Evolutionary conservation across 1,139 yeast species (phyloP).

Genomic region (Nadsonia commutata): DNA sequence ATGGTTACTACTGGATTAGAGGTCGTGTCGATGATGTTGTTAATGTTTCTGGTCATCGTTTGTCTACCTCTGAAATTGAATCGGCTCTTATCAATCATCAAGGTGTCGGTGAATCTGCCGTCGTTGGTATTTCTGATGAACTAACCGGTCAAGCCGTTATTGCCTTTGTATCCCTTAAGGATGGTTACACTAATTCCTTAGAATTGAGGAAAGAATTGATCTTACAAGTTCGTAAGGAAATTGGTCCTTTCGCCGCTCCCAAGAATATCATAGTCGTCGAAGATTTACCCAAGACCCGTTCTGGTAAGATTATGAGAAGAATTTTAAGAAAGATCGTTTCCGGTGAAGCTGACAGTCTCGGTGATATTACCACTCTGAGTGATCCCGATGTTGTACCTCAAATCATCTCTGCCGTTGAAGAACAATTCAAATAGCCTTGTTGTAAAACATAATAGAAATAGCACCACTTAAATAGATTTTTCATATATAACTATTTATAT

Average conservation of each 20-base stretch:
- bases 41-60: slow-evolving; percentile 93
- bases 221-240: slow-evolving; percentile 79
- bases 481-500: no score
- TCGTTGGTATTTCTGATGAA: slow-evolving; percentile 87
- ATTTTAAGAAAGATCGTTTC: slow-evolving; percentile 83
- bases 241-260: slow-evolving; percentile 98
- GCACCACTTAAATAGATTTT: no score
- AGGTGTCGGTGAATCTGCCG: slow-evolving; percentile 84
- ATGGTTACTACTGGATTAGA: slow-evolving; percentile 95
- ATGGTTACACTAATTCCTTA: slow-evolving; percentile 33
- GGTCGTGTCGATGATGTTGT: slow-evolving; percentile 99
- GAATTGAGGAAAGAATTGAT: slow-evolving; percentile 71
- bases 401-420: slow-evolving; percentile 34
- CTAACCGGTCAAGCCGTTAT: slow-evolving; percentile 95
- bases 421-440: slow-evolving; percentile 6
- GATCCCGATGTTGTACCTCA: slow-evolving; percentile 78
- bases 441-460: no score
- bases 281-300: slow-evolving; percentile 94
- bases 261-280: slow-evolving; percentile 73
- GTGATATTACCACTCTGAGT: slow-evolving; percentile 82
- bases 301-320: slow-evolving; percentile 98
- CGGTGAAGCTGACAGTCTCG: slow-evolving; percentile 83
- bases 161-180: slow-evolving; percentile 80
- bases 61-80: slow-evolving; percentile 95
- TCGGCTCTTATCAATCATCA: slow-evolving; percentile 73